These are phyloP conservation scores for Gymnopilus dilepis DNA, from an alignment of 768 basidiomycete species.

Conservation along the genomic window DNA sequence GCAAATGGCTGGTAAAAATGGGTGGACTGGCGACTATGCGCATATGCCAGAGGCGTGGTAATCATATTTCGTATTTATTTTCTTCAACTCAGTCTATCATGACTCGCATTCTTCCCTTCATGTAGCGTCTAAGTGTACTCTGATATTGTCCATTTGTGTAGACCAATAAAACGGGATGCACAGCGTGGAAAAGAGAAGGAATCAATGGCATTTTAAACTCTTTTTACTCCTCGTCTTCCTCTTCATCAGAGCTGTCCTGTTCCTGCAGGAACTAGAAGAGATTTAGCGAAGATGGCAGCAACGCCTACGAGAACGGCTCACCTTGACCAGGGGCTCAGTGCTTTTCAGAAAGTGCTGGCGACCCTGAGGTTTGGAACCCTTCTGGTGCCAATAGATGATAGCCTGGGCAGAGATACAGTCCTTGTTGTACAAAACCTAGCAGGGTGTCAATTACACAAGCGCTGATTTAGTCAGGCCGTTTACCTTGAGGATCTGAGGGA, in stretches of 20 bases:
- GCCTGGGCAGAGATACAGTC: conserved; percentile 96
- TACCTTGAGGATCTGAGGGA: conserved; percentile 93
- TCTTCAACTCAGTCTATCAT: conserved; percentile 4
- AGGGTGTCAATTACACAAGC: neutral
- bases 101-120: conserved; percentile 9
- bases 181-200: conserved; percentile 21
- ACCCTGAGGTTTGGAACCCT: conserved; percentile 95
- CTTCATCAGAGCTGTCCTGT: conserved; percentile 81
- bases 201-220: conserved; percentile 9
- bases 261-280: conserved; percentile 83
- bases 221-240: conserved; percentile 57
- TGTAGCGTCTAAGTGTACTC: conserved; percentile 2
- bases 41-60: conserved; percentile 87
- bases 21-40: conserved; percentile 78
- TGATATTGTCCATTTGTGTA: conserved; percentile 10
- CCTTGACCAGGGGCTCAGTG: conserved; percentile 90
- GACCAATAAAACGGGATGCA: conserved; percentile 21
- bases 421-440: conserved; percentile 90
- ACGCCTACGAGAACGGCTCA: conserved; percentile 31
- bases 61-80: conserved; percentile 26
- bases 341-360: conserved; percentile 94
- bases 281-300: conserved; percentile 9
- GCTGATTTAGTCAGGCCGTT: conserved; percentile 10
- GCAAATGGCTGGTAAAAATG: conserved; percentile 69
- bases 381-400: conserved; percentile 97